Conservation (phyloP, 768 basidiomycete genomes). For the Boletellus ananiceps region DNA sequence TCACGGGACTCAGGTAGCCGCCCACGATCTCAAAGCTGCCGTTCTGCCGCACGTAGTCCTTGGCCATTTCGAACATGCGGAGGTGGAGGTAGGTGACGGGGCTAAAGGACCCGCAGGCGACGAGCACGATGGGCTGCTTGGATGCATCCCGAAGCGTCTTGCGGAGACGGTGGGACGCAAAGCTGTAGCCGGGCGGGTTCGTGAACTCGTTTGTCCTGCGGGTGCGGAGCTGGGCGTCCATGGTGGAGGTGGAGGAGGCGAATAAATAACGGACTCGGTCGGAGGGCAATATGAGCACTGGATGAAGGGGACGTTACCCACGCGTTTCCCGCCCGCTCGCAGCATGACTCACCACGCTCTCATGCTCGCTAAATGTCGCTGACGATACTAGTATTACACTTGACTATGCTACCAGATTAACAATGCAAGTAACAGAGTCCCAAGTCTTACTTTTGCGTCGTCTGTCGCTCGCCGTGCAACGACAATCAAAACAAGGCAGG, state of each 20-base stretch:
- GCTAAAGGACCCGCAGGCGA: slow-evolving; percentile 97
- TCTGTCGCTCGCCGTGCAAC: slow-evolving; percentile 2
- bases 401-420: slow-evolving; percentile 23
- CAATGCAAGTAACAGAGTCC: slow-evolving; percentile 6
- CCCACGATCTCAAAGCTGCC: slow-evolving; percentile 92
- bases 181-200: slow-evolving; percentile 61
- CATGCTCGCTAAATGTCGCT: neutral
- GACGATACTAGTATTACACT: slow-evolving; percentile 16
- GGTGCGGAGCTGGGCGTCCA: slow-evolving; percentile 20
- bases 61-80: slow-evolving; percentile 99
- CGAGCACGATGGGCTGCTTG: slow-evolving; percentile 87
- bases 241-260: slow-evolving; percentile 15
- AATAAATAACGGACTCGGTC: slow-evolving; percentile 9
- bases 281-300: neutral
- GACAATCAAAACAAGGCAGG: neutral
- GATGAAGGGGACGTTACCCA: slow-evolving; percentile 18
- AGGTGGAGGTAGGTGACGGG: slow-evolving; percentile 97
- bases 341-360: neutral
- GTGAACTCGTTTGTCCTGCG: slow-evolving; percentile 41
- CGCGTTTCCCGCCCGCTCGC: slow-evolving; percentile 6
- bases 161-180: slow-evolving; percentile 61
- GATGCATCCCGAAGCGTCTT: slow-evolving; percentile 52
- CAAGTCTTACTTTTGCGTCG: slow-evolving; percentile 8
- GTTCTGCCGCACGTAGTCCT: slow-evolving; percentile 90
- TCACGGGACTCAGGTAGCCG: slow-evolving; percentile 95